Percentiles rank a stretch among this genome's conserved stretches.
These are phyloP conservation scores for Leptographium galeiforme DNA, from an alignment of 2,329 filamentous ascomycete genomes.

Conservation along the genomic window DNA sequence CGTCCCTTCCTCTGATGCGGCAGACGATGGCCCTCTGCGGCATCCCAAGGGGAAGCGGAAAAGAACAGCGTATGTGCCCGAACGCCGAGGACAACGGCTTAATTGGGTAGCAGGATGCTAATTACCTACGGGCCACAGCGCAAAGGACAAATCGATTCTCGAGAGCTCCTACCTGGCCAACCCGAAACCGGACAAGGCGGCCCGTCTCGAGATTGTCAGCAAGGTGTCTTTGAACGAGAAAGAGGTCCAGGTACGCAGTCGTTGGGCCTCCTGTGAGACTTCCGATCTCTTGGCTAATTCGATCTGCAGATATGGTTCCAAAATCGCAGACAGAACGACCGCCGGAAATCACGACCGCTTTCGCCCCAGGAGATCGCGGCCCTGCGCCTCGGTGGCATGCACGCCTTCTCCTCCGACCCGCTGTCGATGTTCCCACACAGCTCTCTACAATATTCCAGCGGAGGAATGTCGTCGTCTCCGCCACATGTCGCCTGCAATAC, in stretches of 20 bases:
- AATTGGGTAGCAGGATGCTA: background rate
- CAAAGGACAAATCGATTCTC: slow-evolving; percentile 77
- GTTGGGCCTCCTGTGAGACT: slow-evolving; percentile 1
- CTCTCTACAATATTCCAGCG: slow-evolving; percentile 3
- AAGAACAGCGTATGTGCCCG: slow-evolving; percentile 42
- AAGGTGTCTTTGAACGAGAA: slow-evolving; percentile 86
- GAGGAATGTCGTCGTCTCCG: slow-evolving; percentile 8
- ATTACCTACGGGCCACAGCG: slow-evolving; percentile 34
- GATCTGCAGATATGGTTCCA: slow-evolving; percentile 82
- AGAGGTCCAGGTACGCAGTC: slow-evolving; percentile 70
- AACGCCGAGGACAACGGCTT: background rate
- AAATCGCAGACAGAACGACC: slow-evolving; percentile 83
- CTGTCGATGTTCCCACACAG: slow-evolving; percentile 13
- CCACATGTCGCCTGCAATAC: slow-evolving; percentile 5
- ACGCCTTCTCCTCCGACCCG: slow-evolving; percentile 35
- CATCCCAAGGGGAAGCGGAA: slow-evolving; percentile 50
- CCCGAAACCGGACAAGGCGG: slow-evolving; percentile 81
- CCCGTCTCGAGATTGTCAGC: slow-evolving; percentile 70
- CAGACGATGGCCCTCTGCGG: slow-evolving; percentile 13
- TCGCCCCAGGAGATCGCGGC: slow-evolving; percentile 62
- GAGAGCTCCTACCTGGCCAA: slow-evolving; percentile 77
- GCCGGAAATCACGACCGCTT: slow-evolving; percentile 75
- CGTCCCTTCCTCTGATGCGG: slow-evolving; percentile 7
- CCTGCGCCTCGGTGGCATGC: slow-evolving; percentile 40
- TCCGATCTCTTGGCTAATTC: background rate